Evolutionary conservation across 805 yeast species (phyloP), one percentile per base, ranked within the genome.

Genomic region (Zygoascus biomembranicola): DNA sequence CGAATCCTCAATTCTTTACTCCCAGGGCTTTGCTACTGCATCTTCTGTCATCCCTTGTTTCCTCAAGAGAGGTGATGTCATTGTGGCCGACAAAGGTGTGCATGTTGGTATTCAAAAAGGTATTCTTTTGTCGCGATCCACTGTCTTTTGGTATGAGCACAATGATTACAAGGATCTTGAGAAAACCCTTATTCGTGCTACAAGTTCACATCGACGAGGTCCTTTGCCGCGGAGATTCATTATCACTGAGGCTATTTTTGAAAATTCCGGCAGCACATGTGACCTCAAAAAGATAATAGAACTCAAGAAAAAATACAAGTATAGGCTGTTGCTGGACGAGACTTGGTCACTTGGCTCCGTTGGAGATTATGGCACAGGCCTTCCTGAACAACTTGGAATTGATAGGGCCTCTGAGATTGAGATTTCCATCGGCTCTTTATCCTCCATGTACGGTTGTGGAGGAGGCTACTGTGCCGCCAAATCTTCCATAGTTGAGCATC

Each of bases 401-500:
- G 78, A 82, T 54, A 81, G 96, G 59, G 20, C 18, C 9, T 63
- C 65, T 6, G 87, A 85, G 48, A 75, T 94, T 56, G 94, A 92
- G 61, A 82, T 94, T 57, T 87, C 96, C 9, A 78, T 89, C 51
- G 97, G 97, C 26, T 81, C 96, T 1, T 70, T 94, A 76, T 94
- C 96, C 14, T 77, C 77, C 46, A 76, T 95, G 0, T 76, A 92
- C 59, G 92, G 89, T 8, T 77, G 94, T 1, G 82, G 92, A 49
- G 99, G 99, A 59, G 98, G 96, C 0, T 92, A 88, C 72, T 94
- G 96, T 66, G 86, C 87, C 31, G 99, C 98, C 54, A 84, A 80
- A 43, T 69, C 73, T 26, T 84, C 84, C 52, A 88, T 94, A 89
- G 81, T 90, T 35, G 83, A 84, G 61, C 96, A 92, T 72, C 99